These are phyloP conservation scores for Physcomitrium patens DNA, from an alignment of 225 moss, liverwort and hornwort genomes.

Conservation along the genomic window DNA sequence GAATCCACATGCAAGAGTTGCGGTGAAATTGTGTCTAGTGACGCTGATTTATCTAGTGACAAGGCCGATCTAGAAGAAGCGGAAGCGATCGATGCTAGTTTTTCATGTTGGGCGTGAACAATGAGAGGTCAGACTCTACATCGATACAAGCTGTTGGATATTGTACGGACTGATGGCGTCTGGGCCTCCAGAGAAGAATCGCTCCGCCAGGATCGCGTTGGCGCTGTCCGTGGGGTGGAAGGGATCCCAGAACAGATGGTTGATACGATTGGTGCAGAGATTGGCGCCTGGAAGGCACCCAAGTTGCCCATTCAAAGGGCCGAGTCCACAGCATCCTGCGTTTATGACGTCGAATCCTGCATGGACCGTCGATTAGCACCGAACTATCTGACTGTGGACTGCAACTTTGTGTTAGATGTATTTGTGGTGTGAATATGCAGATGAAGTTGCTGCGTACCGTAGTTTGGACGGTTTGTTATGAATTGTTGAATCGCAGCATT, in stretches of 20 bases:
- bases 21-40: too few species aligned
- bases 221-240: constrained; percentile 51
- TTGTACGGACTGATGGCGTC: constrained; percentile 50
- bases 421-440: neutral
- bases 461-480: constrained; percentile 44
- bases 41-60: too few species aligned
- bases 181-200: constrained; percentile 35
- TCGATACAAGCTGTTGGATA: constrained; percentile 41
- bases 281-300: constrained; percentile 53
- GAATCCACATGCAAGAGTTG: too few species aligned
- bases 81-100: too few species aligned
- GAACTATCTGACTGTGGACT: neutral
- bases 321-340: constrained; percentile 65
- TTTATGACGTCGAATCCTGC: constrained; percentile 58
- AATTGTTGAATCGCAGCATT: constrained; percentile 44
- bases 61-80: too few species aligned
- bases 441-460: constrained; percentile 37
- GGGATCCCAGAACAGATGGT: constrained; percentile 68
- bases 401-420: neutral
- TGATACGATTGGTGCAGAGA: constrained; percentile 43
- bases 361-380: neutral
- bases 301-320: constrained; percentile 60
- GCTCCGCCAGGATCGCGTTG: constrained; percentile 39
- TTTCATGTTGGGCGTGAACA: too few species aligned
- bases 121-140: constrained; percentile 3